Conservation (phyloP, 1,284 basidiomycete species). For the Ceratobasidium papillatum region DNA sequence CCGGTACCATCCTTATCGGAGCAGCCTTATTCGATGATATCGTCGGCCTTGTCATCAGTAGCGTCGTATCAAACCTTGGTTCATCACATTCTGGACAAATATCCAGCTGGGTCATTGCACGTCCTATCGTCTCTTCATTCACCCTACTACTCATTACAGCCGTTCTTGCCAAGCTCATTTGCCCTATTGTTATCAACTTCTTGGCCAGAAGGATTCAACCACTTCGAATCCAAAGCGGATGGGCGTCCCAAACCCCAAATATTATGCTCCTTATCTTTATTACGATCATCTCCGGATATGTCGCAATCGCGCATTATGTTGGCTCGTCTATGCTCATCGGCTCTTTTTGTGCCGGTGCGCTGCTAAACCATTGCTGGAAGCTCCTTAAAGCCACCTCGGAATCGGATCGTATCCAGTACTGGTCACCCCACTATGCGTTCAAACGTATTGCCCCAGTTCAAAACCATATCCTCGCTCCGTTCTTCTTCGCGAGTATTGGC, state of each 20-base stretch:
- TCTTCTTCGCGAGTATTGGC: slow-evolving; percentile 67
- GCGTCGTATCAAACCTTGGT: slow-evolving; percentile 56
- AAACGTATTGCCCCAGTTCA: slow-evolving; percentile 53
- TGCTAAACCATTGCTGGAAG: slow-evolving; percentile 42
- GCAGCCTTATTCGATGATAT: slow-evolving; percentile 67
- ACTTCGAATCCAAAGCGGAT: neutral
- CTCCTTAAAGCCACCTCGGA: neutral
- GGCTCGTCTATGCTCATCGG: slow-evolving; percentile 58
- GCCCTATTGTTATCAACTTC: neutral
- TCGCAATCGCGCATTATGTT: slow-evolving; percentile 49
- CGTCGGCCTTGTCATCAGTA: slow-evolving; percentile 61
- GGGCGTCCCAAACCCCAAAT: slow-evolving; percentile 14
- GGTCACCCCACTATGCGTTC: slow-evolving; percentile 46
- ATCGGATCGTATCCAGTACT: slow-evolving; percentile 14
- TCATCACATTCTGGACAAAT: slow-evolving; percentile 38
- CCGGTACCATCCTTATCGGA: slow-evolving; percentile 61
- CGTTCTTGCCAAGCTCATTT: slow-evolving; percentile 47
- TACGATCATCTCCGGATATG: slow-evolving; percentile 42
- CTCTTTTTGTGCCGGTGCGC: slow-evolving; percentile 56
- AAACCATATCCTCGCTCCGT: slow-evolving; percentile 56
- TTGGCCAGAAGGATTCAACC: neutral
- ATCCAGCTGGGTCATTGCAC: slow-evolving; percentile 54
- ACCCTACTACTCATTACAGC: slow-evolving; percentile 52
- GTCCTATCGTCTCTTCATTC: slow-evolving; percentile 55
- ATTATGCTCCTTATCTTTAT: slow-evolving; percentile 49